Base-by-base conservation (phyloP, 108 stramenopile genomes). In the Mediolabrus comicus region DNA sequence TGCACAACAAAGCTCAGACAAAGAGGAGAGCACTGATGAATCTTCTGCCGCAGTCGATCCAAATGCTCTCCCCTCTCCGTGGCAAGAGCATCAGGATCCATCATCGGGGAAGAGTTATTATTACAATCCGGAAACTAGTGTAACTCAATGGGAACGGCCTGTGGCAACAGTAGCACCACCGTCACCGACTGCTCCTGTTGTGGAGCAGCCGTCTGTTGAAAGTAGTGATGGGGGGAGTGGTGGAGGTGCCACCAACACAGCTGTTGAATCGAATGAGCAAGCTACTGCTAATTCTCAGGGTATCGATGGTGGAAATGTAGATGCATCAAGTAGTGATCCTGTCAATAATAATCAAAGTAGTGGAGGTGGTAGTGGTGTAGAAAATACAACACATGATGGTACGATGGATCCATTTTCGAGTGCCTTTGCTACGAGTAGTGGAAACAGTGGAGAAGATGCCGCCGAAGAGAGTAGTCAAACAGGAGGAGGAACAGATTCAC, bases 81-180 rank as follows among this genome's bases (percentile, higher is more conserved):
- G 92, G 92, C 79, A 74, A 33, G 92, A 90, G 59, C 80, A 90
- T 57, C 72, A 89, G 34, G 92, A 93, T 75, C 90, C 83, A 10
- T 64, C 82, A 2, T 87, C 85, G 9, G 92, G 92, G 9, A 73
- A 74, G 29, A 60, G 77, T 13, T 94, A 94, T 72, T 94, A 94
- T 58, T 87, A 89, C 74, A 86, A 94, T 62, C 67, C 84, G 28
- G 55, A 41, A n/a, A 83, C 83, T 53, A 87, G 92, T 13, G 87
- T 88, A 16, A 90, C 92, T 10, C 87, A 89, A 29, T 94, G 92
- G 92, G 90, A 94, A 35, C 71, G 90, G 32, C 92, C 92, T 24
- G 68, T 29, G 13, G 59, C 77, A 5, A 49, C 71, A 41, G 64
- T 41, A 17, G 39, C 61, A n/a, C 68, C 52, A 19, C 43, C n/a